phyloP scores from a whole-genome alignment of 2,329 filamentous ascomycete genomes.

The Teratosphaeriaceae sp. region DNA sequence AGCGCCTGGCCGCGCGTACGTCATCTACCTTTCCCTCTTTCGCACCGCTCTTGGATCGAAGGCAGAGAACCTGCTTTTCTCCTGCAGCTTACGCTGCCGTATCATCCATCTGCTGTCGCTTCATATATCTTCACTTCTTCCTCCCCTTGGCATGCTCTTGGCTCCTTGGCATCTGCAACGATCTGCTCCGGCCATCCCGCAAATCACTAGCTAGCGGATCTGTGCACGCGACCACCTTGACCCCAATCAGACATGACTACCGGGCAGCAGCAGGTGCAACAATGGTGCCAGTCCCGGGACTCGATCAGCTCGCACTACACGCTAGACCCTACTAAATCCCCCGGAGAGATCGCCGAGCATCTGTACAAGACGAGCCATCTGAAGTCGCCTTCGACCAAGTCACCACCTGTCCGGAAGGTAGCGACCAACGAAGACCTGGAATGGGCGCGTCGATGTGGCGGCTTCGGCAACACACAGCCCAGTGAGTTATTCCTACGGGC shows the following conservation, averaged over 20 bases:
- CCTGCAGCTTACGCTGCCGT: no score
- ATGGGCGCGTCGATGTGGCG: constrained; percentile 55
- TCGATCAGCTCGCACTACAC: constrained; percentile 22
- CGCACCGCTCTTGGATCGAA: no score
- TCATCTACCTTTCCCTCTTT: no score
- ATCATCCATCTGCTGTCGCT: no score
- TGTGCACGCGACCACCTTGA: no score
- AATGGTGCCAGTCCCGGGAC: constrained; percentile 13
- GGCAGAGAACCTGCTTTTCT: no score
- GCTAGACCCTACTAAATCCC: constrained; percentile 17
- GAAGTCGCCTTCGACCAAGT: constrained; percentile 13
- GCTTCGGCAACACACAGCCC: constrained; percentile 57
- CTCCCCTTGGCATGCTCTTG: no score
- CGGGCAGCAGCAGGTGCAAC: background rate
- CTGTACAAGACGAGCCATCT: constrained; percentile 22
- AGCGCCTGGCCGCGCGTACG: no score
- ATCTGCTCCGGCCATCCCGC: background rate
- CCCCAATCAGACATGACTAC: no score
- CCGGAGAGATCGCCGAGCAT: constrained; percentile 20
- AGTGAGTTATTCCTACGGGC: constrained; percentile 63
- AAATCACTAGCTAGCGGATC: no score
- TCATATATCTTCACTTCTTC: no score
- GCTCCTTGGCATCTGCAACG: background rate
- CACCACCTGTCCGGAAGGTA: constrained; percentile 10
- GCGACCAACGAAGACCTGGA: constrained; percentile 41